Conservation (phyloP, 306 rosid species). For the Malus asiatica region DNA sequence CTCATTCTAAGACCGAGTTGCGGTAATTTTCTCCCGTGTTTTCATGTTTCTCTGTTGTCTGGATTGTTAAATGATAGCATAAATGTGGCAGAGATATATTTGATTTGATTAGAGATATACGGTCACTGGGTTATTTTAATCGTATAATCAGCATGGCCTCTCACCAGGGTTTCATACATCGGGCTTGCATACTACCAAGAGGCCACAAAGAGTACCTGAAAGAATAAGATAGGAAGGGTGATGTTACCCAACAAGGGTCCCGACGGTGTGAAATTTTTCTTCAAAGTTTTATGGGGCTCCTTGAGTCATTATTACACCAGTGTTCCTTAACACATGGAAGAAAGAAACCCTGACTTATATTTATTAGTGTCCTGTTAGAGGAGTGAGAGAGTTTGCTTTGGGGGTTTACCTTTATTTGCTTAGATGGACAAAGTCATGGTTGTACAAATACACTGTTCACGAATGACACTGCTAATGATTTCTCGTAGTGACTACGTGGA, state of each 20-base stretch:
- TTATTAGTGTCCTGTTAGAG: background rate
- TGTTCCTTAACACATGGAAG: background rate
- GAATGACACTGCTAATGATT: background rate
- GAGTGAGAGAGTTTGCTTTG: background rate
- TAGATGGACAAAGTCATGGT: background rate
- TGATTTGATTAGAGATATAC: background rate
- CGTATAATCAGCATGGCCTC: background rate
- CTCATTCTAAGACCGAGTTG: constrained; percentile 80
- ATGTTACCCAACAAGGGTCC: background rate
- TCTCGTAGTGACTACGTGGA: background rate
- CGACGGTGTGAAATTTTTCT: background rate
- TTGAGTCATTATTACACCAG: background rate
- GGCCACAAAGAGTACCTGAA: background rate
- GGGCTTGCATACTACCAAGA: background rate
- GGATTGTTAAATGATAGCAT: background rate
- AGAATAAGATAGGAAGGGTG: background rate
- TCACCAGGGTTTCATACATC: background rate
- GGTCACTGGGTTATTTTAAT: background rate
- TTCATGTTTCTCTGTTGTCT: background rate
- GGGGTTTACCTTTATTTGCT: background rate
- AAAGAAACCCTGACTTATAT: background rate
- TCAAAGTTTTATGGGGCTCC: background rate
- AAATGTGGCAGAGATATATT: background rate
- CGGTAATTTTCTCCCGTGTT: constrained; percentile 32
- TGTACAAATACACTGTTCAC: background rate